phyloP scores from a whole-genome alignment of 192 early-diverging fungal genomes.

The Linnemannia zychae region DNA sequence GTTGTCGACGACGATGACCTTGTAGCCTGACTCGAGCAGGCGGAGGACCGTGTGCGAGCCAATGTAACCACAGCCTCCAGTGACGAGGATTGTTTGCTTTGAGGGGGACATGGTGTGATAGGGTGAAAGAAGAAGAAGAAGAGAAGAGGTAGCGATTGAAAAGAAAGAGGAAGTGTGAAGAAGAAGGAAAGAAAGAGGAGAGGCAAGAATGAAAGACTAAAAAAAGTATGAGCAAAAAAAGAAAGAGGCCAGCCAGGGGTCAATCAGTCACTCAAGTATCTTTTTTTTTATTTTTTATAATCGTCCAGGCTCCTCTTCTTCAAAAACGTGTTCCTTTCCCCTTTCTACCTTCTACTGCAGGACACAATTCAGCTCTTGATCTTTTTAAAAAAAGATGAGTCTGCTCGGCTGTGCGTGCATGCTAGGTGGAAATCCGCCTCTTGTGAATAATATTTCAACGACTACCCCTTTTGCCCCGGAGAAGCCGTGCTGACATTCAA shows the following conservation, averaged over 20 bases:
- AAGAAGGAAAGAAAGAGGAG: background rate
- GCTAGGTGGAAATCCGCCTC: too few species aligned
- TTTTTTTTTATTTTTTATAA: background rate
- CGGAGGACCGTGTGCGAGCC: conserved; percentile 95
- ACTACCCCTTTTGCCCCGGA: too few species aligned
- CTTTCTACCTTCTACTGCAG: background rate
- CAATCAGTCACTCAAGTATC: background rate
- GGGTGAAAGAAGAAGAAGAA: background rate
- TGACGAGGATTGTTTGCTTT: conserved; percentile 65
- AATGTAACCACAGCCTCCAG: conserved; percentile 91
- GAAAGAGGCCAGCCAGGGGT: background rate
- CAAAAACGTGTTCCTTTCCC: background rate
- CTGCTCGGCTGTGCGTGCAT: background rate
- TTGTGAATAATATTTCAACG: too few species aligned
- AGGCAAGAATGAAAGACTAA: background rate
- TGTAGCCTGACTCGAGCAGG: conserved; percentile 78
- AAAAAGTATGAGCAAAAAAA: background rate
- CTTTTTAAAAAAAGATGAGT: background rate
- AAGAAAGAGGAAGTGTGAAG: background rate
- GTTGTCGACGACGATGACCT: conserved; percentile 94
- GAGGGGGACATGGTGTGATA: conserved; percentile 3
- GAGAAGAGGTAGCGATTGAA: background rate
- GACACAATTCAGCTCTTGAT: background rate
- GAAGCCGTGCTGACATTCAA: too few species aligned
- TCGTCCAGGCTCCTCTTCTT: background rate